A percentile compares a stretch with the other conserved stretches of the same genome.
phyloP scores from a whole-genome alignment of 2,329 filamentous ascomycete genomes.

The Paramyrothecium roridum region DNA sequence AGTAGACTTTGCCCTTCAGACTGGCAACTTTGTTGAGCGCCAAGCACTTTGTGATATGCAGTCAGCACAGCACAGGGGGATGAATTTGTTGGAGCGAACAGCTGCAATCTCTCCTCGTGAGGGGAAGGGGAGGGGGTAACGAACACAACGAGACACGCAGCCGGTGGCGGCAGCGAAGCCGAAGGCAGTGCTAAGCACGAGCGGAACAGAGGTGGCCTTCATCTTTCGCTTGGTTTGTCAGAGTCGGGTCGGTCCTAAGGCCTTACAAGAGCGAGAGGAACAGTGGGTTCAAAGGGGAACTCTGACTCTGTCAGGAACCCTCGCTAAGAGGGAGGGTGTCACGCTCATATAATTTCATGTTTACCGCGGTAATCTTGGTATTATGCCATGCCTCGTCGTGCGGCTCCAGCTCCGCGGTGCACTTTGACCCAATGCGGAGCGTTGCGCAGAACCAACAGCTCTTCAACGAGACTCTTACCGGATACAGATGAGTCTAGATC shows the following conservation, averaged over 20 bases:
- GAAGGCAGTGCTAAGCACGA: neutral
- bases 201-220: neutral
- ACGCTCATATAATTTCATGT: neutral
- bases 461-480: neutral
- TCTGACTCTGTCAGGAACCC: no score
- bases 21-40: slow-evolving; percentile 15
- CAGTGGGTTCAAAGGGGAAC: no score
- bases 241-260: neutral
- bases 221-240: neutral
- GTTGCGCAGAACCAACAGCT: neutral
- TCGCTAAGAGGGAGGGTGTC: neutral
- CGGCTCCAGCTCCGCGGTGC: neutral
- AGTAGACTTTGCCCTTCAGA: slow-evolving; percentile 24
- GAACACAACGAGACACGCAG: neutral
- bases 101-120: neutral
- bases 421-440: neutral
- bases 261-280: neutral
- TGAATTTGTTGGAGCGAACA: neutral
- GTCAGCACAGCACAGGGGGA: neutral
- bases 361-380: no score
- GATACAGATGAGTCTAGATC: neutral
- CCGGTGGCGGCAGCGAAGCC: neutral
- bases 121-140: neutral
- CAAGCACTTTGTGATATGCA: slow-evolving; percentile 18
- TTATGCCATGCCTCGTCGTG: no score